Evolutionary conservation across 495 filamentous ascomycete genomes (phyloP), one percentile per base, ranked within the genome.

Genomic region (Penicillium nucicola): DNA sequence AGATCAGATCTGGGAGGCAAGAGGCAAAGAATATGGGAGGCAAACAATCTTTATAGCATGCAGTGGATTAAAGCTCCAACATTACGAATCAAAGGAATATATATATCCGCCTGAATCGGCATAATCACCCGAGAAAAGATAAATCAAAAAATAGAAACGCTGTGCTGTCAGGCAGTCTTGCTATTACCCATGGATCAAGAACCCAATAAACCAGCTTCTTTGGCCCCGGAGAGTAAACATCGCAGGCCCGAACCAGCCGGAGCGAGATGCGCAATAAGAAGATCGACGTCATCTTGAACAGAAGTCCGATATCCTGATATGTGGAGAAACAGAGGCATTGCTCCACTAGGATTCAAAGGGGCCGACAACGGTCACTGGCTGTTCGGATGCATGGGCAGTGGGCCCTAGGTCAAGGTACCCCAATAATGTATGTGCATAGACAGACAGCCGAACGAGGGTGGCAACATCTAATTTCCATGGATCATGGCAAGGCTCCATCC

Each of bases 211-310:
- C 37, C 38, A 18, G 32, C 7, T 50, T 18, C 36, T 31, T 25
- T 40, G 34, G 39, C 25, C 37, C 35, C 31, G 28, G 42, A 50
- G 17, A 54, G 45, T 47, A 56, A 23, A 44, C 45, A 28, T 11
- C 8, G 19, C 39, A 41, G 42, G 34, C 35, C 54, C 60, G 52
- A 56, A 45, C 61, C 61, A 58, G 61, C 38, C 58, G 61, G 55
- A 61, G 19, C 48, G 14, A 38, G 30, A 41, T 58, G 45, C 60
- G 48, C 23, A 37, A 30, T 35, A 14, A 34, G 32, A 47, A n/a
- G 13, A 11, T 33, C 52, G 30, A 64, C 61, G 61, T 64, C 61
- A 64, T 64, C 15, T 32, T 58, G 25, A 53, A 40, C 17, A 42
- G 47, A 53, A 38, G 12, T 53, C 28, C 41, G 35, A 46, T 56